Percentiles rank a stretch among this genome's conserved stretches.
These are phyloP conservation scores for Wickerhamomyces ciferrii DNA, from an alignment of 805 yeast species.

Conservation along the genomic window DNA sequence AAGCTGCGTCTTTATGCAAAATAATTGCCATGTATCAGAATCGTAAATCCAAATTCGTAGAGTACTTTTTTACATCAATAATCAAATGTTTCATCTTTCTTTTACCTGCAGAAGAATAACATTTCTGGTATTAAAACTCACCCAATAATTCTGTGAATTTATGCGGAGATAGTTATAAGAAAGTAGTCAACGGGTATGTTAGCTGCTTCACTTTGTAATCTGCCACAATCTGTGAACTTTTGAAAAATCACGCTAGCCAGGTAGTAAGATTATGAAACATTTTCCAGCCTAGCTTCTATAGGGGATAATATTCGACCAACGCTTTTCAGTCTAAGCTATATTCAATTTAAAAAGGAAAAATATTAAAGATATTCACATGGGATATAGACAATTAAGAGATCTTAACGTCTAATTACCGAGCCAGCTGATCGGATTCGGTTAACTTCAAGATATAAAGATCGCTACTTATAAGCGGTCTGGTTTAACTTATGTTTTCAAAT, in stretches of 20 bases:
- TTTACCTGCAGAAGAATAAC: constrained; percentile 56
- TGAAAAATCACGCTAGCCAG: not conserved
- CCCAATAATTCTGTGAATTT: constrained; percentile 44
- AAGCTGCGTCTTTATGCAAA: not conserved
- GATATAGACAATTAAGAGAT: no score
- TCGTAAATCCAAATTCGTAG: not conserved
- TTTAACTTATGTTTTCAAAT: no score
- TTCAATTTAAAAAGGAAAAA: no score
- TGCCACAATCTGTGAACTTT: not conserved
- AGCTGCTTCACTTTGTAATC: not conserved
- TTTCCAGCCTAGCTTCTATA: constrained; percentile 4
- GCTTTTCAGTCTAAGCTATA: no score
- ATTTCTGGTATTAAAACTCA: constrained; percentile 60
- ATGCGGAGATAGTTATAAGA: constrained; percentile 47
- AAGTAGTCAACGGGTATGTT: constrained; percentile 56
- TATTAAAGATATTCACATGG: no score
- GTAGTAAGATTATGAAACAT: constrained; percentile 21
- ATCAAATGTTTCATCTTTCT: not conserved
- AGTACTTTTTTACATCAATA: no score
- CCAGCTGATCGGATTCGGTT: no score
- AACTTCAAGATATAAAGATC: no score
- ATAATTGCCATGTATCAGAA: not conserved
- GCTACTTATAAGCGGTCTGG: no score
- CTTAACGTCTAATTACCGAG: no score
- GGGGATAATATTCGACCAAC: not conserved